These are phyloP conservation scores for Sambucus nigra DNA, from an alignment of 129 eudicot species.

Conservation along the genomic window DNA sequence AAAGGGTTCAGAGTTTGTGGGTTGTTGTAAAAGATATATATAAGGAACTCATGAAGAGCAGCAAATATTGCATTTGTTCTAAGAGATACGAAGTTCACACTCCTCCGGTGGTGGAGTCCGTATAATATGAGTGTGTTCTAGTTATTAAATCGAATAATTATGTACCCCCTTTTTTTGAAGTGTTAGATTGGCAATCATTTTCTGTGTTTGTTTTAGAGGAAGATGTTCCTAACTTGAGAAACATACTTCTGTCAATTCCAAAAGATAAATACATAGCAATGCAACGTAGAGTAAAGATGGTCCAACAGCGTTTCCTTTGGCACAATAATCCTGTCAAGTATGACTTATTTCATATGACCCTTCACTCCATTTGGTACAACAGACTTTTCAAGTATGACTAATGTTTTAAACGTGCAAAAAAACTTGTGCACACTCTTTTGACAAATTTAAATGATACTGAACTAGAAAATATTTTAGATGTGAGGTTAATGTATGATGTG, in stretches of 20 bases:
- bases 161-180: constrained; percentile 75
- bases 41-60: constrained; percentile 62
- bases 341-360: constrained; percentile 84
- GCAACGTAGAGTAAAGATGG: constrained; percentile 56
- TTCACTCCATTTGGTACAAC: constrained; percentile 76
- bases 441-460: too few species aligned
- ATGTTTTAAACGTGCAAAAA: too few species aligned
- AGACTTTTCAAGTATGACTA: constrained; percentile 47
- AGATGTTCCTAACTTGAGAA: constrained; percentile 55
- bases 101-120: constrained; percentile 68
- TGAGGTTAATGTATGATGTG: too few species aligned
- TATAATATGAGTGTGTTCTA: constrained; percentile 67
- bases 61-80: constrained; percentile 74
- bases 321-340: constrained; percentile 48
- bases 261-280: constrained; percentile 46
- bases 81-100: constrained; percentile 64
- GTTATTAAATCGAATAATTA: constrained; percentile 73
- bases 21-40: constrained; percentile 56
- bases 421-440: too few species aligned
- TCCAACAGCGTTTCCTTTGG: constrained; percentile 67
- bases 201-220: constrained; percentile 63
- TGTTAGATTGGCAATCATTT: constrained; percentile 61
- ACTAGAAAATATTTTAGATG: too few species aligned
- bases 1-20: too few species aligned
- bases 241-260: constrained; percentile 50